Conservation (phyloP, 768 basidiomycete species). For the Rhizopogon vinicolor region DNA sequence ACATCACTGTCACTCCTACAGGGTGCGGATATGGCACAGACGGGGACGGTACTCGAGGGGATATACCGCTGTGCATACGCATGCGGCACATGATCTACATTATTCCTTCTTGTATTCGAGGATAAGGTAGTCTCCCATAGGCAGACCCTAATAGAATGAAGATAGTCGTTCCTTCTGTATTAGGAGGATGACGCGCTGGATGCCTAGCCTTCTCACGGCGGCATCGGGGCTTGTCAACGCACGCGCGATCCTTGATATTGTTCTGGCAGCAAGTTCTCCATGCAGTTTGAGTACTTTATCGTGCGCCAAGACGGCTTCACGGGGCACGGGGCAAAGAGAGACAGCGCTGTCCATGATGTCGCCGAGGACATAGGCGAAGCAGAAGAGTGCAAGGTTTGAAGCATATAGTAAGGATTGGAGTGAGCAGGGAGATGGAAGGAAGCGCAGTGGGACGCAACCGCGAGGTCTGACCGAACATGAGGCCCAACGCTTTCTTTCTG, state of each 20-base stretch:
- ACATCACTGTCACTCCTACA: neutral
- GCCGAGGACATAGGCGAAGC: constrained; percentile 73
- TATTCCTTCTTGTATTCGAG: neutral
- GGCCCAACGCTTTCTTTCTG: constrained; percentile 80
- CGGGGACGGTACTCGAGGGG: neutral
- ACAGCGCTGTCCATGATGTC: constrained; percentile 85
- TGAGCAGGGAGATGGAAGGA: constrained; percentile 49
- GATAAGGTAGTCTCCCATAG: too few species aligned
- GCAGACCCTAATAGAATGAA: too few species aligned
- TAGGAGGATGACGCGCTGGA: constrained; percentile 74
- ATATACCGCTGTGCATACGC: neutral
- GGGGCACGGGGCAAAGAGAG: constrained; percentile 68
- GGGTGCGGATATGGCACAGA: neutral
- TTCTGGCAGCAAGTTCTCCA: constrained; percentile 67
- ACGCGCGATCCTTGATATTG: constrained; percentile 66
- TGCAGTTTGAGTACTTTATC: constrained; percentile 74
- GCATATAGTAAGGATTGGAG: constrained; percentile 59
- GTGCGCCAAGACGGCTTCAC: constrained; percentile 67
- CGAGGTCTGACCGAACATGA: constrained; percentile 80
- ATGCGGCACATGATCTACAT: neutral
- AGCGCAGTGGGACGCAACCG: constrained; percentile 74
- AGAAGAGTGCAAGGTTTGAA: constrained; percentile 73
- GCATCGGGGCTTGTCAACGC: constrained; percentile 61
- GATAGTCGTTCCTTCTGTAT: too few species aligned
- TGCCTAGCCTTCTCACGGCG: constrained; percentile 60